Evolutionary conservation across 768 basidiomycete genomes (phyloP), one percentile per base, ranked within the genome.

Genomic region (Podaxis sp.): DNA sequence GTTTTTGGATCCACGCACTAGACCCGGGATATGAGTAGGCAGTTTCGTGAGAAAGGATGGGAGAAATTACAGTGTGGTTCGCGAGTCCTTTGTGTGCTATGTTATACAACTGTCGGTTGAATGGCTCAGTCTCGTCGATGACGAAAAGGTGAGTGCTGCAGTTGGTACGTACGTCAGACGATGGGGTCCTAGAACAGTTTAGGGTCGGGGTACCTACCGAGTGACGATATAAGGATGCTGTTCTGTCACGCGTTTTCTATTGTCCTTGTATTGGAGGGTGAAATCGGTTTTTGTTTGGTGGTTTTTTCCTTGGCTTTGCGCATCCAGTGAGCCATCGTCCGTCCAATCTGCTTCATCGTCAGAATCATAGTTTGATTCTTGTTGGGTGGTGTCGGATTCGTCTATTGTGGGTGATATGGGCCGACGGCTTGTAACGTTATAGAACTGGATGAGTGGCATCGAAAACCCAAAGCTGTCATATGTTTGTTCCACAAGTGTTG

Each of bases 141-240:
- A 78, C 67, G 12, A 69, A 72, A 6, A 79, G 66, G 24, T 75
- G 72, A 2, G 77, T 73, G 28, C 78, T 79, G 58, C 36, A 37
- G 22, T n/a, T 49, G 12, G 26, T 0, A 10, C 48, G 10, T 15
- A 6, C 4, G 53, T 17, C 46, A 40, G 12, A 41, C 33, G 37
- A 46, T 20, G 22, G 24, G 11, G 5, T 8, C 12, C 10, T 7
- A 12, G 11, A 22, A 11, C 17, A 20, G 17, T 37, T 13, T 17
- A 12, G 20, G 49, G 10, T 13, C 7, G 8, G 10, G 24, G 26
- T 12, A 24, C 69, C 7, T 51, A 75, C 76, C 75, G 73, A 38
- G 76, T 77, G 20, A 76, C 68, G 36, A 79, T 66, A 44, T 76
- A 75, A 3, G 77, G 77, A 60, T 76, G 77, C 4, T 61, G 62